phyloP scores from a whole-genome alignment of 2,329 filamentous ascomycete species.

The Nigrospora osmanthi region DNA sequence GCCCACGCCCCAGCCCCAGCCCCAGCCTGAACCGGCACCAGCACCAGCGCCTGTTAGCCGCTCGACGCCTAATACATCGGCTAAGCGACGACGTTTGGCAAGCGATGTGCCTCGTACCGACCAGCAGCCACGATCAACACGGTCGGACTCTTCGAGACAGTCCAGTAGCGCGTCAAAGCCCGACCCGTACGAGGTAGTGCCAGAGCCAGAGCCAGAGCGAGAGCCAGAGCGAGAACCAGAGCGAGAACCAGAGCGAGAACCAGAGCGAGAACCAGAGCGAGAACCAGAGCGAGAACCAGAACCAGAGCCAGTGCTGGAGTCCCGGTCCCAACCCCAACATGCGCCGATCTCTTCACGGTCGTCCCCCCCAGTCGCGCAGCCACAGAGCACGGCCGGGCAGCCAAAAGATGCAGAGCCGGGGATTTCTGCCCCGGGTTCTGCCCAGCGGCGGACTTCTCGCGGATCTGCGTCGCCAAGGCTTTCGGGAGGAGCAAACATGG shows the following conservation, averaged over 20 bases:
- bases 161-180: constrained; percentile 4
- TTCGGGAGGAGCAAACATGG: constrained; percentile 8
- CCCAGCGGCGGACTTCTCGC: constrained; percentile 8
- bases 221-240: no score
- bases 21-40: constrained; percentile 5
- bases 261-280: background rate
- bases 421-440: background rate
- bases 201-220: background rate
- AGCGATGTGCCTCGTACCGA: constrained; percentile 8
- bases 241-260: background rate
- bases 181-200: constrained; percentile 10
- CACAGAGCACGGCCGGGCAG: no score
- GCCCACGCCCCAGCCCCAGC: constrained; percentile 3
- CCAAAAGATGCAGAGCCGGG: no score
- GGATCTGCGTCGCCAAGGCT: constrained; percentile 11
- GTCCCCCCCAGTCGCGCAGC: no score
- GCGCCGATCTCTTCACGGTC: no score
- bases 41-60: constrained; percentile 19
- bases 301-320: no score
- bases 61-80: constrained; percentile 38
- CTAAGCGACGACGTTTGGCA: constrained; percentile 34
- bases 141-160: constrained; percentile 7
- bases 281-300: no score
- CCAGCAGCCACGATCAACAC: constrained; percentile 11
- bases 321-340: no score